Evolutionary conservation across 169 alveolate species (phyloP).

Genomic region (Eimeria brunetti): DNA sequence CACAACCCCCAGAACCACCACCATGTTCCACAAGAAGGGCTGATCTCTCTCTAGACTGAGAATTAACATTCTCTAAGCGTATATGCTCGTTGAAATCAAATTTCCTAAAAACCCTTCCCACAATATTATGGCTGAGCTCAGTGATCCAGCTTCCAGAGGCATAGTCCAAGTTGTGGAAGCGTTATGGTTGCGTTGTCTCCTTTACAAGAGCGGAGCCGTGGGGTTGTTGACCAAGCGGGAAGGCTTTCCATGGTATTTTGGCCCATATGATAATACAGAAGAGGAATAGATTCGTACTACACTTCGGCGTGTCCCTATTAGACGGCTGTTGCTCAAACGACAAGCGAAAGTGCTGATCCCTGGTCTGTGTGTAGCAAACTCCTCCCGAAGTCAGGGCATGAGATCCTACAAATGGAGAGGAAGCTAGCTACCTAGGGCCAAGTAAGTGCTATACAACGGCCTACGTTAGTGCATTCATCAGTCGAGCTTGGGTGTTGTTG

Average conservation of each 20-base stretch:
- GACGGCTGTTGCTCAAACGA: neutral
- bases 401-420: too few relatives aligned
- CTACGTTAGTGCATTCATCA: too few relatives aligned
- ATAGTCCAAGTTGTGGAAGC: neutral
- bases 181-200: neutral
- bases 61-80: neutral
- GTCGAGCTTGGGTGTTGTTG: too few relatives aligned
- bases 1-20: constrained; percentile 53
- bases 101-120: neutral
- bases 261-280: neutral
- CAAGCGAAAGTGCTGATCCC: too few relatives aligned
- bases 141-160: neutral
- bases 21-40: neutral
- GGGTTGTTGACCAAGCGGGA: neutral
- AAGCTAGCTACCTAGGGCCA: too few relatives aligned
- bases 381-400: too few relatives aligned
- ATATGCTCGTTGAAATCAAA: neutral
- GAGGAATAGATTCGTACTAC: neutral
- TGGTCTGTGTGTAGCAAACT: too few relatives aligned
- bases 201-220: neutral
- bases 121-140: neutral
- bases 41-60: neutral
- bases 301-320: neutral
- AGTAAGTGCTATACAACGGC: too few relatives aligned
- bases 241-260: neutral